phyloP scores from a whole-genome alignment of 2,329 filamentous ascomycete species.

The Emydomyces testavorans region DNA sequence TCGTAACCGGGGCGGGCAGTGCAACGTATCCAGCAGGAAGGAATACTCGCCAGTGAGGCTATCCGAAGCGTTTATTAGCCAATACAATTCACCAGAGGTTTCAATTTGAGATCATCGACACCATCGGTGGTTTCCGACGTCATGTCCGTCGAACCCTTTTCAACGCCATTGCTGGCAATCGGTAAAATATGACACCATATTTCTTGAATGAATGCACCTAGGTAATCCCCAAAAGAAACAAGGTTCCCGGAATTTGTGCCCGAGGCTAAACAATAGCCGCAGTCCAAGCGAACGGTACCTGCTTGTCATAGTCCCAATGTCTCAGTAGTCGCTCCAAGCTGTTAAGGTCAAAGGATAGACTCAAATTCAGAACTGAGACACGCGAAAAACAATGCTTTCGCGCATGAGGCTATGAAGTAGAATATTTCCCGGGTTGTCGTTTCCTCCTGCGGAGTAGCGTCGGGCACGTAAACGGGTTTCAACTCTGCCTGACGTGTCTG shows the following conservation, averaged over 20 bases:
- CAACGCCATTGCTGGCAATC: not conserved
- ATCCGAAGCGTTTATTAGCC: not conserved
- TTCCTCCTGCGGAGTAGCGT: not conserved
- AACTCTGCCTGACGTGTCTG: not conserved
- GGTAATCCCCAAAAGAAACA: not conserved
- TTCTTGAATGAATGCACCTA: not conserved
- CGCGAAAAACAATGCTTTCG: not conserved
- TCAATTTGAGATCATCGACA: not conserved
- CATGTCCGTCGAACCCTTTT: not conserved
- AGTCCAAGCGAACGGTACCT: not conserved
- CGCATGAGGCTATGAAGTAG: not conserved
- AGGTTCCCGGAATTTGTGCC: not conserved
- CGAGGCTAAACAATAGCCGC: not conserved
- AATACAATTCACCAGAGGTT: not conserved
- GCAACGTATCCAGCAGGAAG: not conserved
- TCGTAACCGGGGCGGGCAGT: not conserved
- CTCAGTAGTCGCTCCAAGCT: not conserved
- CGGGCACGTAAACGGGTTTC: not conserved
- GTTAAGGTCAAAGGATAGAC: not conserved
- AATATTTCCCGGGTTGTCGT: not conserved
- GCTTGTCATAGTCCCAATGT: not conserved
- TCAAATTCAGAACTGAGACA: not conserved
- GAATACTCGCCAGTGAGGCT: conserved; percentile 2
- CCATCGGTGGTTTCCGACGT: not conserved
- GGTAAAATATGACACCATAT: not conserved